Base-by-base conservation (phyloP, 306 rosid species). In the Amphicarpaea edgeworthii region DNA sequence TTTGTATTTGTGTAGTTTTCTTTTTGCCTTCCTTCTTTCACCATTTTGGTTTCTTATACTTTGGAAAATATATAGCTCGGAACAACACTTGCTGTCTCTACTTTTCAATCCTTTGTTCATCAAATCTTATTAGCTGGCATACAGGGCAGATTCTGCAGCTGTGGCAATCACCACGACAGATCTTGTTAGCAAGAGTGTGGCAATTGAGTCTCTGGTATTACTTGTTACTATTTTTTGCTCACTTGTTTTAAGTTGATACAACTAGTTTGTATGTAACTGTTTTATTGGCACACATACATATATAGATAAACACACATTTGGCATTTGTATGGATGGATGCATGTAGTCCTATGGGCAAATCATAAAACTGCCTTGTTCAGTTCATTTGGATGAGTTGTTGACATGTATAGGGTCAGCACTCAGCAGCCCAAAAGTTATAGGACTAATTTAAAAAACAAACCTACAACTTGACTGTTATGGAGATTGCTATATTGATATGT, bases 91-190 rank as follows among this genome's bases (percentile, higher is more conserved):
- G 41, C 15, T 5, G 38, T 41, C 9, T 38, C 30, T 60, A 9
- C 12, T 66, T 68, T 76, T 53, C 40, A 21, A 65, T 76, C 53
- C 63, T 68, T 76, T 60, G 41, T 60, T 28, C 30, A 68, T 72
- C 68, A 66, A 89, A 80, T 78, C 77, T 72, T 77, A 85, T 83
- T 65, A 51, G 87, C 67, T 73, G 78, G 53, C 70, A 41, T 83
- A 77, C 93, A 94, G 97, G 87, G 97, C 97, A 77, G 97, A 88
- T 81, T 68, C 86, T 67, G 97, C 98, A 59, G 97, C 98, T 15
- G 97, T 95, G 71, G 98, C 98, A 49, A 92, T 95, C 73, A 95
- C 97, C 20, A 95, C 98, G 0, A 95, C 97, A 3, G 98, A 95
- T 82, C 97, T 95, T 57, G 98, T 90, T 55, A 90, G 91, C 89